Evolutionary conservation across 2,329 filamentous ascomycete species (phyloP).

Genomic region (Aureobasidium sp.): DNA sequence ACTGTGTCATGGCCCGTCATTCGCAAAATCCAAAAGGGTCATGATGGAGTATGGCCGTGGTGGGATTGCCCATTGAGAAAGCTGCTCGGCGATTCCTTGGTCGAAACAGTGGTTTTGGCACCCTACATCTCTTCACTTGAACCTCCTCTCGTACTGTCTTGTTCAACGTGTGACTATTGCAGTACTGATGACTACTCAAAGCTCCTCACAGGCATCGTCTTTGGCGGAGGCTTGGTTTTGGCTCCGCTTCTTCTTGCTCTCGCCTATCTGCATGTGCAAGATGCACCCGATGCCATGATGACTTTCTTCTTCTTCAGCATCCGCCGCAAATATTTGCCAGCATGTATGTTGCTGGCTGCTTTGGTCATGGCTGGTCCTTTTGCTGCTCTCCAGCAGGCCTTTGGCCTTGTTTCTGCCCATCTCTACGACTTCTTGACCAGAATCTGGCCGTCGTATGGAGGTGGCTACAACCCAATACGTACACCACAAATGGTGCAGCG

Average conservation of each 20-base stretch:
- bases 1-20: constrained; percentile 43
- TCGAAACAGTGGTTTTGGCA: constrained; percentile 51
- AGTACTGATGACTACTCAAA: constrained; percentile 16
- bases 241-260: constrained; percentile 66
- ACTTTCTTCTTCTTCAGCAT: constrained; percentile 79
- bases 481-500: constrained; percentile 67
- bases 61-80: constrained; percentile 48
- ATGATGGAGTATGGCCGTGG: constrained; percentile 43
- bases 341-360: constrained; percentile 68
- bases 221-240: constrained; percentile 48
- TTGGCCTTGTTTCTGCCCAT: constrained; percentile 81
- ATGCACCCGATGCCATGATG: constrained; percentile 69
- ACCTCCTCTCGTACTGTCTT: neutral
- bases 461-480: constrained; percentile 66
- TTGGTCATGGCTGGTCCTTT: constrained; percentile 59
- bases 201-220: constrained; percentile 36
- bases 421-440: constrained; percentile 83
- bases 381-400: constrained; percentile 56
- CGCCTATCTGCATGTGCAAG: constrained; percentile 77
- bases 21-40: constrained; percentile 43
- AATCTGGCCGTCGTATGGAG: constrained; percentile 82
- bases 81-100: constrained; percentile 48
- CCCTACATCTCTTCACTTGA: constrained; percentile 49
- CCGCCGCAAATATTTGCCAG: constrained; percentile 73
- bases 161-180: neutral